These are phyloP conservation scores for Biscutella laevigata DNA, from an alignment of 441 rosid species.

Conservation along the genomic window DNA sequence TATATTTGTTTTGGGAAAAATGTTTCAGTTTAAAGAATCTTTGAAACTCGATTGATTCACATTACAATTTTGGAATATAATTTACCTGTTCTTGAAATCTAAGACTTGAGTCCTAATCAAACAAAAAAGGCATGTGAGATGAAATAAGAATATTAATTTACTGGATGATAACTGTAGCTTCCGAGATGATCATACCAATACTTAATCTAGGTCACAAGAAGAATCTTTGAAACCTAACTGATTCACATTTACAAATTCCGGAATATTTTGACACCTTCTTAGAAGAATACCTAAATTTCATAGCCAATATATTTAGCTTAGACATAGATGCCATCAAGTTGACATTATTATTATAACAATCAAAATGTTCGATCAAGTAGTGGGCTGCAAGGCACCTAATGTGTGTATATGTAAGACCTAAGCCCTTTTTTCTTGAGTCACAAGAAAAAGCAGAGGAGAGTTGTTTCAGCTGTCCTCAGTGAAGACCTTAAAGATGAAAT, in stretches of 20 bases:
- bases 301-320: neutral
- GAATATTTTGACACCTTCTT: conserved; percentile 5
- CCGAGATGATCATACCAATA: neutral
- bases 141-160: neutral
- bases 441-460: conserved; percentile 3
- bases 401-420: conserved; percentile 13
- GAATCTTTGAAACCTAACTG: conserved; percentile 4
- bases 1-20: neutral
- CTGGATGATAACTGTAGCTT: neutral
- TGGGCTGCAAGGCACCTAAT: too few species aligned
- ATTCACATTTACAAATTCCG: conserved; percentile 7
- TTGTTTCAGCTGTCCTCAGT: conserved; percentile 27
- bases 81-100: conserved; percentile 6
- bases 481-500: conserved; percentile 43
- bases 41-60: neutral
- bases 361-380: too few species aligned
- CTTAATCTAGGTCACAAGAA: neutral
- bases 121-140: neutral
- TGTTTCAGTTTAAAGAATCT: conserved; percentile 3
- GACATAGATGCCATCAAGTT: neutral
- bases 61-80: conserved; percentile 17
- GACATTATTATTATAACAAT: too few species aligned
- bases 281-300: neutral
- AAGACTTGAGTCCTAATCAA: too few species aligned
- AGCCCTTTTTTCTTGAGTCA: conserved; percentile 1